A percentile compares a stretch with the other conserved stretches of the same genome.
These are phyloP conservation scores for Solanum arcanum DNA, from an alignment of 257 asterid genomes.

Conservation along the genomic window DNA sequence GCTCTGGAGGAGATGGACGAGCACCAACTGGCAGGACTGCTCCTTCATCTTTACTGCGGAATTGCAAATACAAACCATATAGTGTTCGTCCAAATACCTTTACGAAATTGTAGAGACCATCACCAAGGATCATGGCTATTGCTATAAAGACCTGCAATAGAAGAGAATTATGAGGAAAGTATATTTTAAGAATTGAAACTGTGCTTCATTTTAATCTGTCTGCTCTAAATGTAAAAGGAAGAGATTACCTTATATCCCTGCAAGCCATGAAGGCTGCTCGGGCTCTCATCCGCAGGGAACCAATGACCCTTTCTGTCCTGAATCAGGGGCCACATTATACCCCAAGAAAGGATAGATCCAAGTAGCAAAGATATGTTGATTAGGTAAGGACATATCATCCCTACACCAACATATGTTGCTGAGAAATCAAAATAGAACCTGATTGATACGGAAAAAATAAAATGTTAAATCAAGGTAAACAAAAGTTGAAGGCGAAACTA, in stretches of 20 bases:
- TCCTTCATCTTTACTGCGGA: slow-evolving; percentile 18
- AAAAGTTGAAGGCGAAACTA: neutral
- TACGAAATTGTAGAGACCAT: slow-evolving; percentile 77
- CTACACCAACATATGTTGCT: slow-evolving; percentile 92
- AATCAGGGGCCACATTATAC: slow-evolving; percentile 95
- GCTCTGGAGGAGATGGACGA: slow-evolving; percentile 11
- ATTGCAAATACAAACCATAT: slow-evolving; percentile 52
- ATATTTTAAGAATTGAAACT: neutral
- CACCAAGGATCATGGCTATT: slow-evolving; percentile 93
- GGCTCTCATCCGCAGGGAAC: slow-evolving; percentile 35
- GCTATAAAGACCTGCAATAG: slow-evolving; percentile 60
- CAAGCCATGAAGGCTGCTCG: slow-evolving; percentile 63
- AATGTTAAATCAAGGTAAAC: neutral
- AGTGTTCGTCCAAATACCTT: slow-evolving; percentile 67
- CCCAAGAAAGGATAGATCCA: slow-evolving; percentile 94
- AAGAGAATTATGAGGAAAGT: neutral
- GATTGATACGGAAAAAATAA: neutral
- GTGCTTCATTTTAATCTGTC: neutral
- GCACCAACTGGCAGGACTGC: slow-evolving; percentile 41
- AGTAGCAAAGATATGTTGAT: slow-evolving; percentile 77
- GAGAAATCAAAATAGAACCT: slow-evolving; percentile 95
- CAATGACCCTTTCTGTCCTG: slow-evolving; percentile 51
- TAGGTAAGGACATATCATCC: slow-evolving; percentile 90
- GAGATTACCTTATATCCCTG: slow-evolving; percentile 79
- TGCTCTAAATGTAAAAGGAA: neutral